Base-by-base conservation (phyloP, 768 basidiomycete genomes). In the Sporobolomyces phaffii region DNA sequence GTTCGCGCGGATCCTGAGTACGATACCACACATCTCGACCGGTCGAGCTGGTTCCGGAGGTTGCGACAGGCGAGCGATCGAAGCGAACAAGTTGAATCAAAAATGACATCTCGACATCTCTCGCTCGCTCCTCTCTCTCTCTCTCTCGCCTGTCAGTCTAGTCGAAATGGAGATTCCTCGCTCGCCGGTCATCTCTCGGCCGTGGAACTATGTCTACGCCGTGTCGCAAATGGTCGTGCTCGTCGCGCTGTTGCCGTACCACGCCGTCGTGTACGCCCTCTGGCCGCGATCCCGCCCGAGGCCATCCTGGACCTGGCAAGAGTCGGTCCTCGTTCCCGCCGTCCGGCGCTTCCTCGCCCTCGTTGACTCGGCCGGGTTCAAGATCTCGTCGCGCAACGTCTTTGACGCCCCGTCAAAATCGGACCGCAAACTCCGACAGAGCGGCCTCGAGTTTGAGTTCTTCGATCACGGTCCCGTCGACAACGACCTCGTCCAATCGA, bases 391-490 rank as follows among this genome's bases (percentile, higher is more conserved):
- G 3, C 34, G 69, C 17, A 59, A 66, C 44, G 29, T 44, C 1
- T 41, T 28, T 20, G 13, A 5, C 1, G 36, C 56, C 66, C 10
- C 38, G 38, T 17, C 38, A 17, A 38, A 17, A 38, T 38, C 17
- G 9, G 10, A 17, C 17, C 38, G 38, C 38, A 38, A n/a, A n/a
- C n/a, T n/a, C 38, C 10, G 38, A 38, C 38, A 38, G 17, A 38
- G 10, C 38, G 38, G n/a, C n/a, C n/a, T 38, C 38, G 38, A 17
- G 41, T 70, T 70, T 38, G 64, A 66, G 41, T 67, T 64, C 65
- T 41, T 68, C 20, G 43, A 52, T 9, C 24, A 34, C 7, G 31
- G 15, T 7, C 17, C 5, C 17, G 22, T 67, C 7, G 18, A 13
- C 15, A 24, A 41, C 8, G 60, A 44, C 5, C 28, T 58, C 4